Evolutionary conservation across 768 basidiomycete species (phyloP).

Genomic region (Amyloporia xantha): DNA sequence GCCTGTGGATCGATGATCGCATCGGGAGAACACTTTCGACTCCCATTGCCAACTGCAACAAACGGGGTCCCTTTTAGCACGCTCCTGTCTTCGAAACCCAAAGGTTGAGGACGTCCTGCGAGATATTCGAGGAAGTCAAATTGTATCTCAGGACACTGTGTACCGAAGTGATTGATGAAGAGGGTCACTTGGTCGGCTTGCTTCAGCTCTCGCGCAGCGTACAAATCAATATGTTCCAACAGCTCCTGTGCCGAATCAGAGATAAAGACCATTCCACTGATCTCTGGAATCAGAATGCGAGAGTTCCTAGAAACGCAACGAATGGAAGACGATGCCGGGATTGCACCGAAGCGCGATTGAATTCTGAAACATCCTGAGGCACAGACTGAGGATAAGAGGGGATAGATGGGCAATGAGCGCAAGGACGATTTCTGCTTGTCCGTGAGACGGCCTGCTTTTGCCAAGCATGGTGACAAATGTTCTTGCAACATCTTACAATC

Average conservation of each 20-base stretch:
- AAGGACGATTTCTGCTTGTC: not conserved
- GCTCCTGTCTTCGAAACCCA: not conserved
- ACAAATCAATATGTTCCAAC: slow-evolving; percentile 3
- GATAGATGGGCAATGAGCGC: slow-evolving; percentile 5
- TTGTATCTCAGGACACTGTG: not conserved
- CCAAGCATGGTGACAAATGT: not conserved
- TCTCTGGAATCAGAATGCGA: not conserved
- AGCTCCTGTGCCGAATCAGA: not conserved
- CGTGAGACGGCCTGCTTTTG: not conserved
- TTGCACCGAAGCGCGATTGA: not conserved
- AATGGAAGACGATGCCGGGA: not conserved
- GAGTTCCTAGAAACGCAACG: not conserved
- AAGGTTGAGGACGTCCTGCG: not conserved
- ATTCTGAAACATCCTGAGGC: not conserved
- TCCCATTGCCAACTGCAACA: slow-evolving; percentile 4
- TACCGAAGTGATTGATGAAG: not conserved
- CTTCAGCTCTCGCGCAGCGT: not conserved
- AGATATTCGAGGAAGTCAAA: not conserved
- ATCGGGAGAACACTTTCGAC: not conserved
- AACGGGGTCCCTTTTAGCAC: not conserved
- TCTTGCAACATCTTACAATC: not conserved
- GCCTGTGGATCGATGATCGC: not conserved
- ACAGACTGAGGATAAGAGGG: not conserved
- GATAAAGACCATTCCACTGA: not conserved
- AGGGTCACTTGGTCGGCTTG: not conserved